Conservation (phyloP, 1,284 basidiomycete genomes). For the Pseudozyma thailandica region DNA sequence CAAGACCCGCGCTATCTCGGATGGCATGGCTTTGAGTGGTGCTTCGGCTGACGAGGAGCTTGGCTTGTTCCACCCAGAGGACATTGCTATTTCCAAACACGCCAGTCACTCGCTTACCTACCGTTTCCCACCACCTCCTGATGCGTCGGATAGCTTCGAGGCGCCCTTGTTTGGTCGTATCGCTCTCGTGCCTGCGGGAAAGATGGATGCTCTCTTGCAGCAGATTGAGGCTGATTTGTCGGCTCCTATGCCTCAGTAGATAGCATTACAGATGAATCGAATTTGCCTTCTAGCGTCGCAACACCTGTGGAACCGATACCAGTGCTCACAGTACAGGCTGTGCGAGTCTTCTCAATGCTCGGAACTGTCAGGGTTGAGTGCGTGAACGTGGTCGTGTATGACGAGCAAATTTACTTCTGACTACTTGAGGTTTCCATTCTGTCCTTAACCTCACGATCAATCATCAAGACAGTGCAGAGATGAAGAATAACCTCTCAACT, state of each 20-base stretch:
- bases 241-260: conserved; percentile 21
- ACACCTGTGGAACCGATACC: no score
- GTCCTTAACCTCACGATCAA: no score
- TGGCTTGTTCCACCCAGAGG: conserved; percentile 65
- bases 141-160: conserved; percentile 62
- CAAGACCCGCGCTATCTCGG: conserved; percentile 34
- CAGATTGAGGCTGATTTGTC: conserved; percentile 41
- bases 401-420: no score
- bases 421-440: no score
- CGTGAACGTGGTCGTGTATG: no score
- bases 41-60: conserved; percentile 44
- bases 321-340: no score
- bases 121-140: conserved; percentile 62
- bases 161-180: conserved; percentile 62
- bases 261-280: neutral
- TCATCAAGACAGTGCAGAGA: no score
- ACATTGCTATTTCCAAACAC: conserved; percentile 53
- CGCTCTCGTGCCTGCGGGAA: conserved; percentile 50
- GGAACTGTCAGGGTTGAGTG: no score
- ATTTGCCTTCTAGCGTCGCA: no score
- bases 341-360: no score
- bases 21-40: conserved; percentile 26
- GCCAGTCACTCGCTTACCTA: conserved; percentile 59
- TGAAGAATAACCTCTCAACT: no score
- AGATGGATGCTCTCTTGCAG: conserved; percentile 40